Percentiles rank a stretch among this genome's conserved stretches.
These are phyloP conservation scores for Penicillium expansum DNA, from an alignment of 2,329 filamentous ascomycete genomes.

Conservation along the genomic window DNA sequence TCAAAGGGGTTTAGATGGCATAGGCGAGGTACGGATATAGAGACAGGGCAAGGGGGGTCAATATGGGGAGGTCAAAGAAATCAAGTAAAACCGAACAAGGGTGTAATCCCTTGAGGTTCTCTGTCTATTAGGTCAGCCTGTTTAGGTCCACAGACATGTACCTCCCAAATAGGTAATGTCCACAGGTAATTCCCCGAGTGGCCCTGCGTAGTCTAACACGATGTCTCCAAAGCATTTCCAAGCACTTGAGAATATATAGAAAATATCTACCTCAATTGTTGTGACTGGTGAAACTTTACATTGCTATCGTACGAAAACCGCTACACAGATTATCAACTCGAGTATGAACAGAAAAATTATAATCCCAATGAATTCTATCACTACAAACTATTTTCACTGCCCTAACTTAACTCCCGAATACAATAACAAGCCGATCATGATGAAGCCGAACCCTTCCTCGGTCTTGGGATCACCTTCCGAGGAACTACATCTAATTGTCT, in stretches of 20 bases:
- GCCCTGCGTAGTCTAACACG: neutral
- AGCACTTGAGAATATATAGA: neutral
- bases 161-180: neutral
- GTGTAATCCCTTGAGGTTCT: neutral
- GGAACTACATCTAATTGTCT: neutral
- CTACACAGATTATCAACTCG: neutral
- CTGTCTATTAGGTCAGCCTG: neutral
- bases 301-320: neutral
- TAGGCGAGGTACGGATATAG: no score
- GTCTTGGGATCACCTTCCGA: neutral
- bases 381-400: no score
- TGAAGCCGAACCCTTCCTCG: neutral
- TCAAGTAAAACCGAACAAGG: neutral
- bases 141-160: neutral
- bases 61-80: no score
- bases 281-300: neutral
- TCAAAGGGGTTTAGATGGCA: no score
- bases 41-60: no score
- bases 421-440: neutral
- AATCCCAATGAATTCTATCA: neutral
- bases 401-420: neutral
- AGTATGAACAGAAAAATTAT: neutral
- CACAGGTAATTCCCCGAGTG: neutral
- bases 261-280: neutral
- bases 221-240: neutral